Evolutionary conservation across 306 rosid genomes (phyloP), one percentile per base, ranked within the genome.

Genomic region (Purshia tridentata): DNA sequence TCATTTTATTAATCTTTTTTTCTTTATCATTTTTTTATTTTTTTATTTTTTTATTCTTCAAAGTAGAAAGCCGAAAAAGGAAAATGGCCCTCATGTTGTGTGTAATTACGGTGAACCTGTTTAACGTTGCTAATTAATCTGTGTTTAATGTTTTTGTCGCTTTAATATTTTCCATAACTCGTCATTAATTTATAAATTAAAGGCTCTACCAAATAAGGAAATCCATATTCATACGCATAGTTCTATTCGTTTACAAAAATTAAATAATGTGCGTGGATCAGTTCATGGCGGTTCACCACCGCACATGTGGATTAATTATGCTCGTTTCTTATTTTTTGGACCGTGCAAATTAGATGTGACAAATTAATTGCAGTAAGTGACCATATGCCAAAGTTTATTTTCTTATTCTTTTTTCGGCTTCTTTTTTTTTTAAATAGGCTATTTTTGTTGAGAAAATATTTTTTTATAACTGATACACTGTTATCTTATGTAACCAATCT

Each of bases 71-170:
- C 13, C 11, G 47, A 8, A 1, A 8, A 1, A 4, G 0, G 19
- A 1, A 57, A 35, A 69, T 8, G 57, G 18, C 77, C 84, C 47
- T 29, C 0, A 16, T 5, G 15, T 75, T 53, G 18, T 56, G 7
- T 8, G 1, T 8, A 77, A 74, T 74, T 77, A 76, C 83, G 9
- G 35, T 6, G 50, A 45, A 1, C 49, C 67, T 74, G 40, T n/a
- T 4, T 0, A 20, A 66, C 42, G 4, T 67, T 14, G 22, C n/a
- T 42, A 22, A 70, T 54, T 29, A 3, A 2, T 29, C 35, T 29
- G 35, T 29, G 35, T 1, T 29, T 22, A 14, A 59, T 59, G 18
- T 42, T 39, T 40, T 6, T 22, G 11, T 52, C 57, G 35, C n/a
- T 44, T 44, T 44, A 42, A 16, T 9, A 1, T 15, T 6, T n/a